Percentiles rank a stretch among this genome's conserved stretches.
These are phyloP conservation scores for Prasinococcaceae sp. DNA, from an alignment of 139 green algal genomes.

Conservation along the genomic window DNA sequence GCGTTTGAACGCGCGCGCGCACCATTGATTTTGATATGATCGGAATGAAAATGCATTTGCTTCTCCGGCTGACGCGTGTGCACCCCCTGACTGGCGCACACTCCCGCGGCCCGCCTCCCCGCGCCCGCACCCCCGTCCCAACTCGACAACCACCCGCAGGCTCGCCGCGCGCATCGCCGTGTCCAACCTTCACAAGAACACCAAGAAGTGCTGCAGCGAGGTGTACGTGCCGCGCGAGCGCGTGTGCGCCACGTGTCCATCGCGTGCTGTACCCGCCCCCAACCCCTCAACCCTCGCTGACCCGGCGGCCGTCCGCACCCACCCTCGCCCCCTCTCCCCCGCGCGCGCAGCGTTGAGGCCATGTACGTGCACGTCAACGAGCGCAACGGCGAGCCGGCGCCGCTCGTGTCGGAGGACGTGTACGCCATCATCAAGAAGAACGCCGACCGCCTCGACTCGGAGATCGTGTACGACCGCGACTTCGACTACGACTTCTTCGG, in stretches of 20 bases:
- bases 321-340: too few species aligned
- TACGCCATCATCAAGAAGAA: conserved; percentile 83
- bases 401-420: conserved; percentile 77
- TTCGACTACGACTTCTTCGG: conserved; percentile 99
- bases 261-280: not conserved
- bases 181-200: conserved; percentile 99
- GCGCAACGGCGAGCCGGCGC: conserved; percentile 62
- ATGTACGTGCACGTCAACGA: conserved; percentile 86
- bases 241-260: not conserved
- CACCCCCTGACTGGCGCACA: too few species aligned
- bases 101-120: too few species aligned
- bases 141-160: too few species aligned
- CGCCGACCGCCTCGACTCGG: conserved; percentile 67
- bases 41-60: too few species aligned
- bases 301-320: not conserved
- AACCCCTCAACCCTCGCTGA: not conserved
- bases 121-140: too few species aligned
- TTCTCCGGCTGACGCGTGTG: too few species aligned
- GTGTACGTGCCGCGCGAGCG: too few species aligned
- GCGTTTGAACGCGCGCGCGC: too few species aligned
- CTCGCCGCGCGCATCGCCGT: conserved; percentile 93
- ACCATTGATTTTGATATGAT: too few species aligned
- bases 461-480: conserved; percentile 98
- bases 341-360: conserved; percentile 57
- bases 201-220: conserved; percentile 87